phyloP scores from a whole-genome alignment of 306 rosid genomes.

The Parietaria judaica region DNA sequence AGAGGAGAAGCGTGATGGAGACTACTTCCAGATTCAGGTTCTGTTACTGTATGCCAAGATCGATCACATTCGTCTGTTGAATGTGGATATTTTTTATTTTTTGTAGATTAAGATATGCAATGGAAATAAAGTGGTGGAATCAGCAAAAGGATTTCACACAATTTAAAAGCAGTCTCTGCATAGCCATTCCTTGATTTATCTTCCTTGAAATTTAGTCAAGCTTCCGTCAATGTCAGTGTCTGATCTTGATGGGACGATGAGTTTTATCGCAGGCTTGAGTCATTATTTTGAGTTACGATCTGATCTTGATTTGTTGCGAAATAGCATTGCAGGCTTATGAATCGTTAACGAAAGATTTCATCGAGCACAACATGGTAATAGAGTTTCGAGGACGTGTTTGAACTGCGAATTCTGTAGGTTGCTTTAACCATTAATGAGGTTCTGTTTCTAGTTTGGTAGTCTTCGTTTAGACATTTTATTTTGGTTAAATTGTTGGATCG shows the following conservation, averaged over 20 bases:
- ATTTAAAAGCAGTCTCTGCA: slow-evolving; percentile 59
- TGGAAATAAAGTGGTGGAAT: slow-evolving; percentile 75
- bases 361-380: slow-evolving; percentile 76
- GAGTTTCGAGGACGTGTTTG: background rate
- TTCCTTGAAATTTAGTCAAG: slow-evolving; percentile 82
- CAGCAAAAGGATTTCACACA: slow-evolving; percentile 77
- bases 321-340: slow-evolving; percentile 62
- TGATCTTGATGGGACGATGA: background rate
- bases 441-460: slow-evolving; percentile 71
- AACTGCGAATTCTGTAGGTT: slow-evolving; percentile 4
- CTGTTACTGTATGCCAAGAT: background rate
- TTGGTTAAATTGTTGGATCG: too few species aligned
- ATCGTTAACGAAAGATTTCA: slow-evolving; percentile 73
- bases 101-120: slow-evolving; percentile 81
- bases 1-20: slow-evolving; percentile 43
- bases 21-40: slow-evolving; percentile 75
- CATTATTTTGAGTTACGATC: background rate
- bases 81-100: background rate
- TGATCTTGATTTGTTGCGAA: background rate
- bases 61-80: too few species aligned
- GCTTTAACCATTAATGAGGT: background rate
- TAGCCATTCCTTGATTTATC: slow-evolving; percentile 81
- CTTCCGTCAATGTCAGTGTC: slow-evolving; percentile 66
- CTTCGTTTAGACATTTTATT: slow-evolving; percentile 21
- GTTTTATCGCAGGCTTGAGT: background rate